Evolutionary conservation across 2,329 filamentous ascomycete genomes (phyloP), one percentile per base, ranked within the genome.

Genomic region (Hypoxylon sp.): DNA sequence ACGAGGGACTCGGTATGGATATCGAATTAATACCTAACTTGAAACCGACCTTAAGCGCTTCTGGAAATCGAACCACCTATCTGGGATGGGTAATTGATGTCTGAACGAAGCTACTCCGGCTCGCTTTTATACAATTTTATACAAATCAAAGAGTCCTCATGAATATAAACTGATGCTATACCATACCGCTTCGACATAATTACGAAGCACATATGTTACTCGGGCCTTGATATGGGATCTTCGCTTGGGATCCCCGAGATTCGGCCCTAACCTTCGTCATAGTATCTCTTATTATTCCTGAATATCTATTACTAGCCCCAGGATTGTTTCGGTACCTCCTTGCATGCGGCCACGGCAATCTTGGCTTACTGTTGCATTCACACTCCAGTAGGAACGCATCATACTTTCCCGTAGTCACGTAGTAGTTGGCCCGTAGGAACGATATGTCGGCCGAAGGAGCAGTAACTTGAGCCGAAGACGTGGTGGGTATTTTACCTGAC

Each of bases 381-480:
- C n/a, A 55, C 19, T 36, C 43, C 19, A 21, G 28, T 51, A 17
- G 14, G 17, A 23, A 56, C 36, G 45, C 11, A 56, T 17, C 21
- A 59, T 49, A 28, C 34, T 45, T 13, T n/a, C 10, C 25, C 36
- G 19, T 32, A 17, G 32, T 45, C 34, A 41, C 41, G 11, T 11
- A 25, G 3, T 30, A 46, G 19, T 23, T 17, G 28, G 28, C n/a
- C 13, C 62, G 41, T 56, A 43, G 48, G 21, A 36, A 19, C 38
- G 28, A n/a, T 50, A 21, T 13, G 6, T 45, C 19, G 11, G 34
- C 52, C 63, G 52, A 57, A 61, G 36, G 38, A 45, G 55, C 49
- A 45, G 60, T 32, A 55, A 25, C 13, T 46, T 52, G 41, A 51
- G 59, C 63, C 59, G 66, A 63, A 60, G 46, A 32, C 56, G 36